Evolutionary conservation across 164 flowering plant species (phyloP), one percentile per base, ranked within the genome.

Genomic region (Malania oleifera): DNA sequence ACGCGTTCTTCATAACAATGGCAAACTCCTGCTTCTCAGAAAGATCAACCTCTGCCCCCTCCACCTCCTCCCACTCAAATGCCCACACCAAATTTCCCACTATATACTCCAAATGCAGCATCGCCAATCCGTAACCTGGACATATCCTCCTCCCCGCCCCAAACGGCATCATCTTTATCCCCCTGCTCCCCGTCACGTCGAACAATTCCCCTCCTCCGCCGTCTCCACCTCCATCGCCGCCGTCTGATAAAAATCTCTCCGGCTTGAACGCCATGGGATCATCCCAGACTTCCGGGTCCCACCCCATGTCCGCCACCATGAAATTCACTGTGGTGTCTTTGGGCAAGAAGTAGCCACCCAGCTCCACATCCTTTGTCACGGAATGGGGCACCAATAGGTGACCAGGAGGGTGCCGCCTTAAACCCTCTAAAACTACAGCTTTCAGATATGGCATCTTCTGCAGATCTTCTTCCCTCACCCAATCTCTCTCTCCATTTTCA

Each of bases 151-250:
- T 64, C 40, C 75, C 75, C 0, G 54, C 80, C 5, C 84, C 84
- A 29, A 80, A 80, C 0, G 84, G 80, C 80, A 80, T 75, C 84
- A 80, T 77, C 65, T 75, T 80, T 1, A 80, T 69, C 63, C 69
- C 84, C 37, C 43, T 70, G 31, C 60, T 71, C 6, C 84, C 79
- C 0, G 72, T 74, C 5, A 76, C 52, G 26, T 77, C 84, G 34
- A 71, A 56, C 11, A 15, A 60, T 11, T 34, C 75, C 34, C n/a
- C 68, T 49, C 23, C 56, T n/a, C n/a, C n/a, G n/a, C n/a, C n/a
- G 0, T 39, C 52, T 1, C 47, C 48, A 3, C 38, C 61, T 5
- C 58, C 57, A 14, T 8, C 22, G 54, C 20, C 8, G 46, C 19
- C 8, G 4, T n/a, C n/a, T n/a, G n/a, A n/a, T 62, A 75, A 8